Base-by-base conservation (phyloP, 2,329 filamentous ascomycete species). In the Alternaria sp. region DNA sequence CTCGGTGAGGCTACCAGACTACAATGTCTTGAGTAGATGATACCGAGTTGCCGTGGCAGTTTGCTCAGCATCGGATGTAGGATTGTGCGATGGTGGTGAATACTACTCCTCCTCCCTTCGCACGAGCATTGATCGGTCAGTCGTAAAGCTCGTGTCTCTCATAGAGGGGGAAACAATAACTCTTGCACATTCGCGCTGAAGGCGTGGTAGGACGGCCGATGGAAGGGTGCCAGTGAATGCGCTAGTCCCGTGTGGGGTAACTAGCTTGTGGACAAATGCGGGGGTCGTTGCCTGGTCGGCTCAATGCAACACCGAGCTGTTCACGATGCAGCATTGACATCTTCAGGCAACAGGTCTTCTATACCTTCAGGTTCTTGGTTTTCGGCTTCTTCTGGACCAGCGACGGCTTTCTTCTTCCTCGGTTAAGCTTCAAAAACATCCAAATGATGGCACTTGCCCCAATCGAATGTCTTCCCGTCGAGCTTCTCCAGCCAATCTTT, bases 401-500 rank as follows among this genome's bases (percentile, higher is more conserved):
- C 4, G 8, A 11, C 7, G 34, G 21, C 31, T 36, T 26, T 3
- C 26, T 26, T 2, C 44, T 21, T 34, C 9, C 29, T 2, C 8
- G 5, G 4, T 10, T 17, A 3, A 7, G 21, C n/a, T 23, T 17
- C 17, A 11, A n/a, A 8, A 6, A 11, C 44, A 2, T n/a, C 13
- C 1, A 14, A 28, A 46, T 4, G 1, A 72, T 71, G 69, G 40
- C 45, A 2, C 33, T 61, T 7, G 54, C 71, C 17, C 62, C 70
- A 8, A 65, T 85, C 11, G 82, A 85, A 64, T 62, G 55, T 4
- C 73, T 85, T 0, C 84, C 84, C 0, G 68, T 77, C 3, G 83
- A 85, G 67, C 68, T 85, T 11, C 74, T 85, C n/a, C 80, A 85
- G 63, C 74, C 78, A 39, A 84, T 85, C 44, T 85, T 85, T 59